phyloP scores from a whole-genome alignment of 1,139 yeast species.

The Debaryomyces nepalensis region DNA sequence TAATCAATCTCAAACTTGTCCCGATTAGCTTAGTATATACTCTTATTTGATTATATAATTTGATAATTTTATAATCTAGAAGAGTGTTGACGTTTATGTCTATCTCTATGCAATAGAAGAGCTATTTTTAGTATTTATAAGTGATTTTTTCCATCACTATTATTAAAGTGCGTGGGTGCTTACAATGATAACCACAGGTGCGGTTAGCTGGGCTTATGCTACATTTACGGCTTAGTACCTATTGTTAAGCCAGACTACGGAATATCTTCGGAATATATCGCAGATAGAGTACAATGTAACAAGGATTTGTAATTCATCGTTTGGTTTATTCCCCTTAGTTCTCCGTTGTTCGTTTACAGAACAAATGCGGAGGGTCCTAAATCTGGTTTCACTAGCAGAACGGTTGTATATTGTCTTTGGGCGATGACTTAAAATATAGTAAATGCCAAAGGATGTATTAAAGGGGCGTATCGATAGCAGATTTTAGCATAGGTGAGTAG shows the following conservation, averaged over 20 bases:
- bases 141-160: slow-evolving; percentile 4
- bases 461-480: background rate
- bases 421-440: too few relatives aligned
- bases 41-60: slow-evolving; percentile 5
- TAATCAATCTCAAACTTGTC: slow-evolving; percentile 2
- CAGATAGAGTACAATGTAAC: too few relatives aligned
- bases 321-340: too few relatives aligned
- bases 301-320: too few relatives aligned
- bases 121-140: slow-evolving; percentile 10
- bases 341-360: too few relatives aligned
- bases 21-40: background rate
- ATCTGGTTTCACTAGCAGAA: too few relatives aligned
- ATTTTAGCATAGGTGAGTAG: background rate
- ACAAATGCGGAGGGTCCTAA: too few relatives aligned
- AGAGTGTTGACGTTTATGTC: background rate
- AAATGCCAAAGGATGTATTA: too few relatives aligned
- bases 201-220: background rate
- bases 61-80: background rate
- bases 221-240: background rate
- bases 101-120: slow-evolving; percentile 7
- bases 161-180: slow-evolving; percentile 3
- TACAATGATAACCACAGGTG: background rate
- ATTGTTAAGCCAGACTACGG: background rate
- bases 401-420: too few relatives aligned
- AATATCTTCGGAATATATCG: background rate